These are phyloP conservation scores for Eucalyptus sp. DNA, from an alignment of 345 rosid species.

Conservation along the genomic window DNA sequence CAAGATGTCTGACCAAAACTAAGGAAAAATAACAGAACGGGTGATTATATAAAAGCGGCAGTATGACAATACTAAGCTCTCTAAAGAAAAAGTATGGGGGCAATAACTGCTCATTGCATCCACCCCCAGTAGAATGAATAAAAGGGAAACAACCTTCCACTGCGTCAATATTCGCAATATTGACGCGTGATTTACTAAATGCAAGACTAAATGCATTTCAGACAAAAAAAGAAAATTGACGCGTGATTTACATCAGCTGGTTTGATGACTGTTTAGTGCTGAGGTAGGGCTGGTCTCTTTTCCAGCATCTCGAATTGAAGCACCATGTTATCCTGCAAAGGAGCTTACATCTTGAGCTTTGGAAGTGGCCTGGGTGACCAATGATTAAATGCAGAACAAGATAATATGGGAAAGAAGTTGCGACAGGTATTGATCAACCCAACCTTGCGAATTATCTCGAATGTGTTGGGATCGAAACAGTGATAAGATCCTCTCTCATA, in stretches of 20 bases:
- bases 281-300: slow-evolving; percentile 85
- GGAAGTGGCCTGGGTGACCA: neutral
- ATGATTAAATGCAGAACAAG: neutral
- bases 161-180: neutral
- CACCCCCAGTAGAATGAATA: neutral
- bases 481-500: slow-evolving; percentile 88
- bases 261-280: slow-evolving; percentile 33
- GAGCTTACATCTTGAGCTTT: neutral
- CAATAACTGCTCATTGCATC: neutral
- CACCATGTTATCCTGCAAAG: slow-evolving; percentile 78
- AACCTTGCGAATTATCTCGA: slow-evolving; percentile 79
- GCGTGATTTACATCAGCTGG: slow-evolving; percentile 44
- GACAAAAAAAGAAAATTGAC: neutral
- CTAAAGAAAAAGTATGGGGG: neutral
- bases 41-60: neutral
- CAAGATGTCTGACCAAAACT: neutral
- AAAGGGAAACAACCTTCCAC: neutral
- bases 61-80: neutral
- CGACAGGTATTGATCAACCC: neutral
- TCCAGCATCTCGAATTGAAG: slow-evolving; percentile 72
- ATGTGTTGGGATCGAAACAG: slow-evolving; percentile 70
- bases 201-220: neutral
- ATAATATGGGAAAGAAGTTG: neutral
- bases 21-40: neutral
- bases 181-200: neutral